Evolutionary conservation across 768 basidiomycete genomes (phyloP), one percentile per base, ranked within the genome.

Genomic region (Suillus plorans): DNA sequence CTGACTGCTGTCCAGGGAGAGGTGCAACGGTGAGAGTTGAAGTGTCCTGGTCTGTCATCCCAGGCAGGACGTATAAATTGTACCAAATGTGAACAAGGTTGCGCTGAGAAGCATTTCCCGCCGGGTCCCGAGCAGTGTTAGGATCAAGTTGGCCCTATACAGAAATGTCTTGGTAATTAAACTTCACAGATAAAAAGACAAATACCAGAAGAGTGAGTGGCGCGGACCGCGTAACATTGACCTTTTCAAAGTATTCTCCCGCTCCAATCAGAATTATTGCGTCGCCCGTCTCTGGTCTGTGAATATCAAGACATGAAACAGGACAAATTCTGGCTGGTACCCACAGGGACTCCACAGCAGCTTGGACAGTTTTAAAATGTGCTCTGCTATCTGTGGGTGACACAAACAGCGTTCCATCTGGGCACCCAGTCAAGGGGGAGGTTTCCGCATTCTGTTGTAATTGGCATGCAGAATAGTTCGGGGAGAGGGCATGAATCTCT

Each of bases 11-110:
- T 20, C 41, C 58, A 28, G 25, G 6, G 1, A 82, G 82, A 1
- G 85, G 86, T 2, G 86, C 83, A 31, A 89, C 82, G 18, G 84
- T 80, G 7, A 88, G 77, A 4, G 86, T 84, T 9, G 85, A 83
- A 0, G 87, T 85, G 42, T 83, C 76, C 1, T 85, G 86, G 69
- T 88, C 86, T 68, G 87, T 86, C 72, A 81, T 77, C 12, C 81
- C 82, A 16, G 74, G 74, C 20, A 79, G 72, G 9, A 84, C 82
- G 60, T 82, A 84, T 28, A 76, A 69, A 67, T 81, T 80, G 70
- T 83, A 73, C 78, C 81, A 87, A 0, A 86, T 80, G 62, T 83
- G 82, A 3, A 86, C 85, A 5, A 87, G 73, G 53, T 80, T 82
- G 20, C 77, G 69, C 0, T 78, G 74, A 10, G 82, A 78, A 2